Conservation (phyloP, 768 basidiomycete species). For the Tulasnella sp. region DNA sequence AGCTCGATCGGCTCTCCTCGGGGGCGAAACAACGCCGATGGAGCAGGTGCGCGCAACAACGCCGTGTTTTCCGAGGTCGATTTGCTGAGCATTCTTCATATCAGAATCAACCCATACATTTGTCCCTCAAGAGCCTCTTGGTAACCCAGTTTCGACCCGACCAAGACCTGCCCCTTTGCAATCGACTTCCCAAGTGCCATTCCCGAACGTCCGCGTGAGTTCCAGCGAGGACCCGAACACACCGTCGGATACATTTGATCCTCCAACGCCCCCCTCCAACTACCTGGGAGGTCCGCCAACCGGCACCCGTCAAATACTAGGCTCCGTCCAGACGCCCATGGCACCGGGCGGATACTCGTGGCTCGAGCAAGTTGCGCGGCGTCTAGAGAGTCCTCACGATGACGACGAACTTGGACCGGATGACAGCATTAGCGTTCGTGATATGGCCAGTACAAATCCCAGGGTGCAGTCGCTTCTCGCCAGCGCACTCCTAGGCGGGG, state of each 20-base stretch:
- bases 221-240: neutral
- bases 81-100: no score
- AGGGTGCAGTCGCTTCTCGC: neutral
- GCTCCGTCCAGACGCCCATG: neutral
- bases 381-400: neutral
- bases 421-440: constrained; percentile 9
- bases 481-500: neutral
- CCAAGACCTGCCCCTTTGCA: no score
- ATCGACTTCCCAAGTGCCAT: no score
- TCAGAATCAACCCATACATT: neutral
- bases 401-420: neutral
- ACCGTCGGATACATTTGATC: constrained; percentile 1
- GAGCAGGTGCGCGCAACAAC: neutral
- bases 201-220: neutral
- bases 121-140: neutral
- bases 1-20: constrained; percentile 4
- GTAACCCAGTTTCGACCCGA: no score
- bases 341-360: neutral
- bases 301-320: neutral
- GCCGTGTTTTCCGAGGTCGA: no score
- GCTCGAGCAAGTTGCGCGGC: neutral
- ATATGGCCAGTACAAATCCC: neutral
- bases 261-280: neutral
- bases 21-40: neutral
- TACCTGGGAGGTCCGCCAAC: neutral